Conservation (phyloP, 2,329 filamentous ascomycete species). For the Microcyclosporella mali region DNA sequence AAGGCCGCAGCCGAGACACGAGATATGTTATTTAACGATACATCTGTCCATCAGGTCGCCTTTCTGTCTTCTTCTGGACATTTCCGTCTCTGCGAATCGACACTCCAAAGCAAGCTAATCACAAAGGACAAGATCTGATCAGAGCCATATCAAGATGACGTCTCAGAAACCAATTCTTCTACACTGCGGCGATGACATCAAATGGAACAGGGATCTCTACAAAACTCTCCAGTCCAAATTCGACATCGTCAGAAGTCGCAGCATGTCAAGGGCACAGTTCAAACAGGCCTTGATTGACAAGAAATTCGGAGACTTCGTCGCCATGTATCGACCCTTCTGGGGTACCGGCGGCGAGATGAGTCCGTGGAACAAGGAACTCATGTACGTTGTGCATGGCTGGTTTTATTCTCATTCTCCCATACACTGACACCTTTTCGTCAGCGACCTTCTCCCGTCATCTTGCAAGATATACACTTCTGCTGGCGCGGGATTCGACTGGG, state of each 20-base stretch:
- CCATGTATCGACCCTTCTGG: constrained; percentile 56
- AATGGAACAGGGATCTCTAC: constrained; percentile 42
- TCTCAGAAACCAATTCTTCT: constrained; percentile 29
- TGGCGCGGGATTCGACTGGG: constrained; percentile 60
- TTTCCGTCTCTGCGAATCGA: too few relatives aligned
- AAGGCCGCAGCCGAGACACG: too few relatives aligned
- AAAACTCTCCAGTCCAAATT: constrained; percentile 33
- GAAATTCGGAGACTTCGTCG: constrained; percentile 40
- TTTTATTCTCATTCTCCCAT: not conserved
- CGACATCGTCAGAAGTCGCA: constrained; percentile 35
- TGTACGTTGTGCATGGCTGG: constrained; percentile 28
- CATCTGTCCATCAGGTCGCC: too few relatives aligned
- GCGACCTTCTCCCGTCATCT: constrained; percentile 43
- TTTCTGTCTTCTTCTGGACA: too few relatives aligned
- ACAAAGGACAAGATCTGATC: too few relatives aligned
- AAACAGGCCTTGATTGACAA: constrained; percentile 34
- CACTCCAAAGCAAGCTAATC: too few relatives aligned
- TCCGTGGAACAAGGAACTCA: constrained; percentile 55
- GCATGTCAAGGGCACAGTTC: constrained; percentile 36
- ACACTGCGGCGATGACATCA: constrained; percentile 41
- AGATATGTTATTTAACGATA: too few relatives aligned
- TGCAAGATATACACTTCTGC: constrained; percentile 55
- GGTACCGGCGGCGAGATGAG: constrained; percentile 61
- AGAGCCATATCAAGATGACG: constrained; percentile 4
- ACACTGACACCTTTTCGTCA: too few relatives aligned